Base-by-base conservation (phyloP, 768 basidiomycete species). In the Roridomyces roridus region DNA sequence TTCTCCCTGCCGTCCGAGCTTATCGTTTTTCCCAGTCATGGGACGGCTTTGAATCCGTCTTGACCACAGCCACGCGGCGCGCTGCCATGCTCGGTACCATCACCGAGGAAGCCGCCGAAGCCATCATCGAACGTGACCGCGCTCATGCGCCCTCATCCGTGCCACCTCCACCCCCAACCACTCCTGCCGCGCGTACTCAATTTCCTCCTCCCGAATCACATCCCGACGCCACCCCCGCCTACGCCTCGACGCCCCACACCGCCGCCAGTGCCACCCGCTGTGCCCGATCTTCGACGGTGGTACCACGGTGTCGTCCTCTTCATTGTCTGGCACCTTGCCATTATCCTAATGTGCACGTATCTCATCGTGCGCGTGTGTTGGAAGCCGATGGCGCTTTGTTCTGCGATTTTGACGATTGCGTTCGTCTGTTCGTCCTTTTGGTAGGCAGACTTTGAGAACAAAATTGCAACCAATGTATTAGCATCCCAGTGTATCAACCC, bases 71-170 rank as follows among this genome's bases (percentile, higher is more conserved):
- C 1, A 55, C 51, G 24, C 45, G 50, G 18, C 59, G 59, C 25
- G 59, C 53, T 7, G 59, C 44, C 23, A 40, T 55, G 48, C 59
- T 60, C 4, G 29, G 46, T 6, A 60, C 48, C 6, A 55, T 60
- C 34, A 46, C 52, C 0, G 11, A 18, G 42, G 53, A 45, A 8
- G 59, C 49, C 45, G 59, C 24, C n/a, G 43, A 55, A 1, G 24
- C 2, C 15, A 57, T 62, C 46, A 31, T 55, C 21, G 43, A 28
- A 17, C 42, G 29, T 2, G 43, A 46, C 18, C 48, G 49, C 17
- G 31, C 10, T 34, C 43, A 26, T 10, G 35, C 47, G 2, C 34
- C 26, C 5, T 31, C 35, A 20, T 17, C 2, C 11, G 4, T 35
- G 29, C 45, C 46, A 31, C 46, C 10, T 7, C 45, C 5, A 23